A percentile compares a stretch with the other conserved stretches of the same genome.
These are phyloP conservation scores for Protea cynaroides DNA, from an alignment of 164 flowering plant genomes.

Conservation along the genomic window DNA sequence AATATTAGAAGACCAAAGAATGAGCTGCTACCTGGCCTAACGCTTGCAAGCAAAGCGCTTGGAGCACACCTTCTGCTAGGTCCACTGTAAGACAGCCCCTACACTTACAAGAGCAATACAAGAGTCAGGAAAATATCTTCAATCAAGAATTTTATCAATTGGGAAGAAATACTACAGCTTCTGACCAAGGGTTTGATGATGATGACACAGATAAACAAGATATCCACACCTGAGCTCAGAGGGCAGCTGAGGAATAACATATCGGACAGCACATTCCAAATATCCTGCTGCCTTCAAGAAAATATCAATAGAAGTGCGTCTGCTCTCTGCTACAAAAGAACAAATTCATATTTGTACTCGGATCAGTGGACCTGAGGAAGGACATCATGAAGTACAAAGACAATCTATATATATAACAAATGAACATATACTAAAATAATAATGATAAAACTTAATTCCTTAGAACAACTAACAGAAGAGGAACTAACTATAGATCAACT, in stretches of 20 bases:
- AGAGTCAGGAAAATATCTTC: conserved; percentile 1
- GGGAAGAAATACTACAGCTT: too few species aligned
- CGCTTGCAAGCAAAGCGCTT: conserved; percentile 89
- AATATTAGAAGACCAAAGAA: background rate
- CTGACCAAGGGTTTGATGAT: too few species aligned
- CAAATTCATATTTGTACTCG: background rate
- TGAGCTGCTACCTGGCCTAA: conserved; percentile 70
- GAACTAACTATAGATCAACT: too few species aligned
- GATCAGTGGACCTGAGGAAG: background rate
- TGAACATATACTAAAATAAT: too few species aligned
- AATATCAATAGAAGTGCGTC: conserved; percentile 64
- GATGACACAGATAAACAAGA: background rate
- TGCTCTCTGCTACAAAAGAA: conserved; percentile 55
- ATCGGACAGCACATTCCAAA: conserved; percentile 77
- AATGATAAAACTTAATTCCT: too few species aligned
- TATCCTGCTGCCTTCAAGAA: conserved; percentile 93
- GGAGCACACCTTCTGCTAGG: conserved; percentile 73
- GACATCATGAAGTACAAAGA: background rate
- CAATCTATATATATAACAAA: too few species aligned
- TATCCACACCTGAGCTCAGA: conserved; percentile 59
- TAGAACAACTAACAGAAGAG: too few species aligned
- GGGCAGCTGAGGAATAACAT: conserved; percentile 79
- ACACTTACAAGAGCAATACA: conserved; percentile 2
- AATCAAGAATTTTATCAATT: too few species aligned
- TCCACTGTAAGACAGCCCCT: conserved; percentile 88